Percentiles rank a stretch among this genome's conserved stretches.
These are phyloP conservation scores for Kokia cookei DNA, from an alignment of 441 rosid genomes.

Conservation along the genomic window DNA sequence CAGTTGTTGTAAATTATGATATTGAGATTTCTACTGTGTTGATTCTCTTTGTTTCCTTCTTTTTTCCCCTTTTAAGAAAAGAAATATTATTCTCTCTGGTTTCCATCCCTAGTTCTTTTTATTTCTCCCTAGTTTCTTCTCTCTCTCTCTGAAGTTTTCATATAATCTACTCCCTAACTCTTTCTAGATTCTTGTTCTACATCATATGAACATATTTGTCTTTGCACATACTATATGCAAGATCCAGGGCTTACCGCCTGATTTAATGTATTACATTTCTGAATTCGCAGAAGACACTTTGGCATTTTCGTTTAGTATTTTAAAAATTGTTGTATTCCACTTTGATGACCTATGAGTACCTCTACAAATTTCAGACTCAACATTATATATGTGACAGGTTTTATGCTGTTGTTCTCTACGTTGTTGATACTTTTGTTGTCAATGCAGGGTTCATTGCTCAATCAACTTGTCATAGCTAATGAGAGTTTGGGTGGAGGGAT, in stretches of 20 bases:
- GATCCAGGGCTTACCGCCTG: background rate
- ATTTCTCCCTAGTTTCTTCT: background rate
- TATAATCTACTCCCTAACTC: background rate
- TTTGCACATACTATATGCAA: background rate
- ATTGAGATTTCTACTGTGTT: background rate
- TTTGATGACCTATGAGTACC: background rate
- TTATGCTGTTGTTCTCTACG: background rate
- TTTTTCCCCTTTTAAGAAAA: too few relatives aligned
- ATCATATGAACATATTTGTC: background rate
- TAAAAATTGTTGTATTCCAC: background rate
- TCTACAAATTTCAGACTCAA: background rate
- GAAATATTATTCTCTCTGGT: background rate
- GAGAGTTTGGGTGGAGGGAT: conserved; percentile 74
- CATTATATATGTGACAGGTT: background rate
- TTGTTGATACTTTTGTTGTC: conserved; percentile 11
- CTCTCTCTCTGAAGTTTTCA: background rate
- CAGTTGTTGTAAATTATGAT: background rate
- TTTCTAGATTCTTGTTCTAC: background rate
- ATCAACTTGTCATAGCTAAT: conserved; percentile 65
- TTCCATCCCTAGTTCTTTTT: background rate
- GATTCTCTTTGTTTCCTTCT: background rate
- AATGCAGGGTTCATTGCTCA: conserved; percentile 58
- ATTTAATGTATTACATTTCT: background rate
- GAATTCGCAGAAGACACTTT: background rate
- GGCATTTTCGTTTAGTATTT: background rate